phyloP scores from a whole-genome alignment of 2,329 filamentous ascomycete species.

The Colletotrichum sojae region DNA sequence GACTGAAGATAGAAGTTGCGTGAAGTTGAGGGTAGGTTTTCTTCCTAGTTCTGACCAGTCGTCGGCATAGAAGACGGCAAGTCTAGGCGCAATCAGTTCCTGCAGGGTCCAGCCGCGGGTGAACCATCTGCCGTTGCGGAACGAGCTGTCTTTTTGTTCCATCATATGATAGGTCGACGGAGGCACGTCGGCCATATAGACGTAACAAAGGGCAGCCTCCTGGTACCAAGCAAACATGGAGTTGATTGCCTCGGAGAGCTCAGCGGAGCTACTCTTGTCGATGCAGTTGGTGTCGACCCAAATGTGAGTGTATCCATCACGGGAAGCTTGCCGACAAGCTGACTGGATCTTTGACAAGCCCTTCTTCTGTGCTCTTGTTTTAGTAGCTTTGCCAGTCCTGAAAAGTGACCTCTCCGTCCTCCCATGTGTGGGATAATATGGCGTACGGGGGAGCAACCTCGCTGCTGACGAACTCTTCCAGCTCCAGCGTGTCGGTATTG shows the following conservation, averaged over 20 bases:
- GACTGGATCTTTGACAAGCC: neutral
- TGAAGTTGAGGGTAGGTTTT: no score
- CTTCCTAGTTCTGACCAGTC: conserved; percentile 30
- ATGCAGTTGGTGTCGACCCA: conserved; percentile 25
- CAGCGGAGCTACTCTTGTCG: conserved; percentile 28
- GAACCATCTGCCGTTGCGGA: conserved; percentile 37
- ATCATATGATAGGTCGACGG: neutral
- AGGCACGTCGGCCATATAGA: conserved; percentile 41
- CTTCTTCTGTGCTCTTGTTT: neutral
- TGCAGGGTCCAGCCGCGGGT: conserved; percentile 40
- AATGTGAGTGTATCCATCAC: neutral
- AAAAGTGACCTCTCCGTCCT: conserved; percentile 26
- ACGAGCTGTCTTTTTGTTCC: neutral
- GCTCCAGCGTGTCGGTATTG: neutral
- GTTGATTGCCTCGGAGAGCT: conserved; percentile 36
- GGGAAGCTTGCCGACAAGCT: neutral
- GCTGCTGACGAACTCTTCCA: neutral
- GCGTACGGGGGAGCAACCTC: conserved; percentile 14
- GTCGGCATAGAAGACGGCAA: conserved; percentile 22
- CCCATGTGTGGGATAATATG: conserved; percentile 40
- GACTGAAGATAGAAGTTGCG: neutral
- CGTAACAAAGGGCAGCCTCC: conserved; percentile 42
- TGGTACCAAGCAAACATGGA: conserved; percentile 42
- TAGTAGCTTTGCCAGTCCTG: conserved; percentile 2
- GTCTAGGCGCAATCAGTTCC: conserved; percentile 37